Evolutionary conservation across 495 filamentous ascomycete genomes (phyloP).

Genomic region (Geoglossum glabrum): DNA sequence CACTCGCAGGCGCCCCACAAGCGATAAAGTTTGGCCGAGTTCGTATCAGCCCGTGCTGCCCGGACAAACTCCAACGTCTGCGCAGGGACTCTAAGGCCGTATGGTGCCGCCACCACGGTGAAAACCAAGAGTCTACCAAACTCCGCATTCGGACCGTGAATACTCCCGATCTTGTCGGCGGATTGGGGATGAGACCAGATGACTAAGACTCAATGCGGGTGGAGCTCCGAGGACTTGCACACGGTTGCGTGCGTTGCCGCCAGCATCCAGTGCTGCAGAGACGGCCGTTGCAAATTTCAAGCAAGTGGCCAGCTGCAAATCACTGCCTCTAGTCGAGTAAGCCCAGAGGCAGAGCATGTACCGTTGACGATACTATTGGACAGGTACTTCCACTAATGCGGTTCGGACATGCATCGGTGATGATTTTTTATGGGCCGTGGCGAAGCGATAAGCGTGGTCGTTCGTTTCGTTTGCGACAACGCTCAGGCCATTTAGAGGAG

Average conservation of each 20-base stretch:
- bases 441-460: not conserved
- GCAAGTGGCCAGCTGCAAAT: not conserved
- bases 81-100: too few species aligned
- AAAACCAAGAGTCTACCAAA: too few species aligned
- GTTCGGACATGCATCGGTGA: not conserved
- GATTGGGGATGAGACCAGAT: not conserved
- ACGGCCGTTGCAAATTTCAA: too few species aligned
- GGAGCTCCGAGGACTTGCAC: not conserved
- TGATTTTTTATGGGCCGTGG: not conserved
- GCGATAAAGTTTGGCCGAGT: not conserved
- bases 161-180: too few species aligned
- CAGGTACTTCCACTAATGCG: not conserved
- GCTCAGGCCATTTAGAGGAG: too few species aligned
- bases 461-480: too few species aligned
- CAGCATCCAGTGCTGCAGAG: not conserved
- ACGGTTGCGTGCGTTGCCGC: not conserved
- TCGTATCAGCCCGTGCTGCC: too few species aligned
- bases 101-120: too few species aligned
- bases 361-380: not conserved
- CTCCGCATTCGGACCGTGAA: not conserved
- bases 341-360: too few species aligned
- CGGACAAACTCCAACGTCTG: too few species aligned
- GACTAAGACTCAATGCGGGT: not conserved
- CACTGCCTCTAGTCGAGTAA: not conserved
- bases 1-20: not conserved